phyloP scores from a whole-genome alignment of 352 stramenopile genomes.

The Phytophthora vignae region DNA sequence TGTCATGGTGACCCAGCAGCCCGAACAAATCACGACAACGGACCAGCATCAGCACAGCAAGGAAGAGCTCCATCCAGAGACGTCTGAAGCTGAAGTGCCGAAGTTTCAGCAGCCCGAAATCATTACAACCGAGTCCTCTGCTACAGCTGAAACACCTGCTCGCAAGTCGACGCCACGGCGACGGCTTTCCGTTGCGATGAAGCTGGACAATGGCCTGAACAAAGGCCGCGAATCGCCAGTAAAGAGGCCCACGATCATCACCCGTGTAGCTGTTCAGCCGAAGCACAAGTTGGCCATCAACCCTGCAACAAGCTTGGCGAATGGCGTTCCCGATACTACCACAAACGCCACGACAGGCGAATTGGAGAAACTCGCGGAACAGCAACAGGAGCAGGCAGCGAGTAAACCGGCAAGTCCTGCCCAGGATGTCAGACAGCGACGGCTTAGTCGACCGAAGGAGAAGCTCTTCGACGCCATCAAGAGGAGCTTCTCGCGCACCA shows the following conservation, averaged over 20 bases:
- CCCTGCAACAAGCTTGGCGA: neutral
- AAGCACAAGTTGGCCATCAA: slow-evolving; percentile 26
- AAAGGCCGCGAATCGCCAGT: slow-evolving; percentile 10
- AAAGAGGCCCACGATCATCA: slow-evolving; percentile 23
- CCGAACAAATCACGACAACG: slow-evolving; percentile 2
- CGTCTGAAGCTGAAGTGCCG: slow-evolving; percentile 32
- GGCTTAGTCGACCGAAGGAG: slow-evolving; percentile 68
- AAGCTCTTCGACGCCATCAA: slow-evolving; percentile 73
- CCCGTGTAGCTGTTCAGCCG: slow-evolving; percentile 22
- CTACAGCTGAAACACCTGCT: neutral
- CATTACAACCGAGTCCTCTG: neutral
- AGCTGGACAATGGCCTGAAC: slow-evolving; percentile 61
- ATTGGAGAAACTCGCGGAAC: slow-evolving; percentile 6
- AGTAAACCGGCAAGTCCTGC: slow-evolving; percentile 10
- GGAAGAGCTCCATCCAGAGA: slow-evolving; percentile 37
- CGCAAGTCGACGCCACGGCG: slow-evolving; percentile 54
- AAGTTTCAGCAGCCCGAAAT: slow-evolving; percentile 24
- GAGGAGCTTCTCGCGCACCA: slow-evolving; percentile 48
- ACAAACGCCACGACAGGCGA: neutral
- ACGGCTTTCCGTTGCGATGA: slow-evolving; percentile 58
- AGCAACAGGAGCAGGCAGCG: slow-evolving; percentile 8
- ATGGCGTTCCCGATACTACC: neutral
- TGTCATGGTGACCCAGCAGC: slow-evolving; percentile 13
- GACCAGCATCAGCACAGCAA: slow-evolving; percentile 8
- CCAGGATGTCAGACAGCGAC: slow-evolving; percentile 24